A percentile compares a stretch with the other conserved stretches of the same genome.
These are phyloP conservation scores for Phaeosphaeriaceae sp. DNA, from an alignment of 2,329 filamentous ascomycete species.

Conservation along the genomic window DNA sequence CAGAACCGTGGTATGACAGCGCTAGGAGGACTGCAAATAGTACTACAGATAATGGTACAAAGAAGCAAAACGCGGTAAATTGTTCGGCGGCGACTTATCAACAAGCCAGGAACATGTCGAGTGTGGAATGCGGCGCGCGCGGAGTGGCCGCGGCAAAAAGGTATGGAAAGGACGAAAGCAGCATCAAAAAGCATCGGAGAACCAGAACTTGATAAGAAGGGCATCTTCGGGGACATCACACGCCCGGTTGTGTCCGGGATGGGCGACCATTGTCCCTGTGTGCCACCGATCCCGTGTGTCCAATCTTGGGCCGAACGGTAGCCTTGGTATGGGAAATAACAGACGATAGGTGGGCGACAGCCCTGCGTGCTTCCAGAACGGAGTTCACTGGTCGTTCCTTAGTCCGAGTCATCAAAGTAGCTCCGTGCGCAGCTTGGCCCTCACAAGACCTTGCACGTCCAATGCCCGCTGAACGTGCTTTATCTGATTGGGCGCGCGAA, in stretches of 20 bases:
- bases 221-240: constrained; percentile 9
- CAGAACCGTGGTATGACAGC: background rate
- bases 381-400: constrained; percentile 23
- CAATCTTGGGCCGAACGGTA: constrained; percentile 16
- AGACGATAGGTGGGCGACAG: background rate
- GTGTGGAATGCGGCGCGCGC: constrained; percentile 18
- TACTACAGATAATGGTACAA: constrained; percentile 21
- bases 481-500: constrained; percentile 23
- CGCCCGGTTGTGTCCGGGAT: constrained; percentile 8
- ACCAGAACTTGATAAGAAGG: constrained; percentile 23
- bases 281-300: constrained; percentile 2
- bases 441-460: constrained; percentile 11
- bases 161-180: constrained; percentile 15
- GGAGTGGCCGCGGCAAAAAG: constrained; percentile 21
- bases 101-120: constrained; percentile 18
- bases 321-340: constrained; percentile 10
- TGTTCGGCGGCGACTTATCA: constrained; percentile 18
- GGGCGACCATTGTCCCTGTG: constrained; percentile 1
- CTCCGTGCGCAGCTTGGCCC: constrained; percentile 4
- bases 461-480: constrained; percentile 23
- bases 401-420: constrained; percentile 15
- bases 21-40: constrained; percentile 7
- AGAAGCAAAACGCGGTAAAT: background rate
- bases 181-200: constrained; percentile 22
- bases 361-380: constrained; percentile 9